A percentile compares a stretch with the other conserved stretches of the same genome.
Conservation (phyloP, 2,329 filamentous ascomycete species). For the Arthroderma sp. region DNA sequence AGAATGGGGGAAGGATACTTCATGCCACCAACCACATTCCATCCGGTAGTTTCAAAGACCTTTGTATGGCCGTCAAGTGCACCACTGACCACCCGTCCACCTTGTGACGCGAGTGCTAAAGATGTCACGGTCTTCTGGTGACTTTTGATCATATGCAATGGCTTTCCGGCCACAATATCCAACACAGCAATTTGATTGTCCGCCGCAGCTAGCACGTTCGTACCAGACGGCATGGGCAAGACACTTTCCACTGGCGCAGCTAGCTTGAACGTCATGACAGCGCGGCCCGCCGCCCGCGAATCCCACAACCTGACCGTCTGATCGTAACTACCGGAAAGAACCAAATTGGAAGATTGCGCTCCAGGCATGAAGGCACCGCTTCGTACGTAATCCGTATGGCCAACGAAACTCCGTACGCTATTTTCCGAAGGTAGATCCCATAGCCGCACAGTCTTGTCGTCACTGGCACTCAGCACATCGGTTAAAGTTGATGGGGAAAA, state of each 20-base stretch:
- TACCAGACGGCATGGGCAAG: conserved; percentile 75
- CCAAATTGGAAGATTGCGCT: conserved; percentile 48
- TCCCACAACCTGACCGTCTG: conserved; percentile 91
- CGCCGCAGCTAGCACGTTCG: conserved; percentile 70
- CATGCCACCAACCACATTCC: conserved; percentile 90
- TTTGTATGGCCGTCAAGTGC: conserved; percentile 93
- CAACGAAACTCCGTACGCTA: conserved; percentile 64
- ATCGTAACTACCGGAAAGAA: conserved; percentile 90
- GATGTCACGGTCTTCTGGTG: conserved; percentile 97
- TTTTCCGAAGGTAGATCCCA: conserved; percentile 83
- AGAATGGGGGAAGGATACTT: conserved; percentile 92
- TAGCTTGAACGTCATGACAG: conserved; percentile 91
- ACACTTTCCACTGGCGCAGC: conserved; percentile 77
- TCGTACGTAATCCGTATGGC: conserved; percentile 87
- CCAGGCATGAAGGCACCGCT: conserved; percentile 73
- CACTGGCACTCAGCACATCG: conserved; percentile 72
- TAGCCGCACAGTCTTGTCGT: conserved; percentile 81
- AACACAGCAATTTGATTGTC: conserved; percentile 82
- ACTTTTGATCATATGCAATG: conserved; percentile 73
- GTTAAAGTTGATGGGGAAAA: conserved; percentile 88
- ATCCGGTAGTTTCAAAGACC: conserved; percentile 82
- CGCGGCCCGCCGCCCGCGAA: conserved; percentile 53
- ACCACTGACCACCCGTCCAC: conserved; percentile 69
- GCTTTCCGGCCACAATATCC: conserved; percentile 81
- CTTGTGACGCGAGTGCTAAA: conserved; percentile 66